A percentile compares a stretch with the other conserved stretches of the same genome.
Conservation (phyloP, 768 basidiomycete genomes). For the Mycena leptocephala region DNA sequence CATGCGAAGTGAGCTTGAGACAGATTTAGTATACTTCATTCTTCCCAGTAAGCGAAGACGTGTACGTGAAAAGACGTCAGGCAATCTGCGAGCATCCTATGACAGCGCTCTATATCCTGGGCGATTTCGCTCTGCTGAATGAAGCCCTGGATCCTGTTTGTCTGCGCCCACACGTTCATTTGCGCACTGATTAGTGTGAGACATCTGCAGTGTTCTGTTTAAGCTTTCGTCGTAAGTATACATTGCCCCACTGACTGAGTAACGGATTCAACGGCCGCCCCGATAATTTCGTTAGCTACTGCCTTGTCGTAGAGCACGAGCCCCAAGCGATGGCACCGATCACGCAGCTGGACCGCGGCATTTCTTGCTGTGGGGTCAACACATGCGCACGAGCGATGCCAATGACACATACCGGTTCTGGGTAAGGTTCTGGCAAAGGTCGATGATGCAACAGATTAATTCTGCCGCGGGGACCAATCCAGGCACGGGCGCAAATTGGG, state of each 20-base stretch:
- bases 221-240: neutral
- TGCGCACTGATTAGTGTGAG: slow-evolving; percentile 53
- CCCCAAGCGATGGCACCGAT: slow-evolving; percentile 64
- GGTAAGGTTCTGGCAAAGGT: slow-evolving; percentile 63
- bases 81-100: slow-evolving; percentile 62
- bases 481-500: slow-evolving; percentile 65
- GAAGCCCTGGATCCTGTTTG: slow-evolving; percentile 59
- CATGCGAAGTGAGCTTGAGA: slow-evolving; percentile 60
- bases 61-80: slow-evolving; percentile 64
- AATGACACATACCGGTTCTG: slow-evolving; percentile 60
- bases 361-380: slow-evolving; percentile 46
- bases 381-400: neutral
- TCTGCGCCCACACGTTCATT: slow-evolving; percentile 63
- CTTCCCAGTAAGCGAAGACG: neutral
- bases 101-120: slow-evolving; percentile 62
- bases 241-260: slow-evolving; percentile 48
- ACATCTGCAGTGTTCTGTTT: slow-evolving; percentile 37
- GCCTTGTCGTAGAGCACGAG: slow-evolving; percentile 55
- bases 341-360: slow-evolving; percentile 61
- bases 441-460: slow-evolving; percentile 59
- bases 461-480: slow-evolving; percentile 61
- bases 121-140: slow-evolving; percentile 62
- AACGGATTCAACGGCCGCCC: slow-evolving; percentile 49
- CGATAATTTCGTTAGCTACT: slow-evolving; percentile 47
- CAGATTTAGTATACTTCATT: neutral